Evolutionary conservation across 345 rosid species (phyloP).

Genomic region (Kernera saxatilis): DNA sequence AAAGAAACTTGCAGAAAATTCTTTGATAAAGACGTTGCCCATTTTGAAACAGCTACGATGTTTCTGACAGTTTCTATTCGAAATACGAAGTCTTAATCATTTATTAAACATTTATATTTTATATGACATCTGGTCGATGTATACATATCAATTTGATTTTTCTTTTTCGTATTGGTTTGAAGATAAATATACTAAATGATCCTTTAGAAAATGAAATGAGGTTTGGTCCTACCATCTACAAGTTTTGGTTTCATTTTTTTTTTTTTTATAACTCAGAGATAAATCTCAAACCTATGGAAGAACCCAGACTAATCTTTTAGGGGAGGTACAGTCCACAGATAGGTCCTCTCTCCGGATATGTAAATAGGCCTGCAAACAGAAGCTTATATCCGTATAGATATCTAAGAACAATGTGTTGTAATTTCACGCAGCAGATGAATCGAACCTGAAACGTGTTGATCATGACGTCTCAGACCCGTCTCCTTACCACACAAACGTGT

Average conservation of each 20-base stretch:
- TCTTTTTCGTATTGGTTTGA: neutral
- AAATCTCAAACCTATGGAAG: too few relatives aligned
- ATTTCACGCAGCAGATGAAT: too few relatives aligned
- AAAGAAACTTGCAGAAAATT: neutral
- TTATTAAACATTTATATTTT: neutral
- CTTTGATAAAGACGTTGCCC: neutral
- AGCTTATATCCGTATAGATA: too few relatives aligned
- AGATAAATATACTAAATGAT: neutral
- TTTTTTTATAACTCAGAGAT: too few relatives aligned
- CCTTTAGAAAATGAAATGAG: neutral
- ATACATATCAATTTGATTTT: neutral
- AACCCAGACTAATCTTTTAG: too few relatives aligned
- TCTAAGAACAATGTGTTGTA: too few relatives aligned
- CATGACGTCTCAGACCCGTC: too few relatives aligned
- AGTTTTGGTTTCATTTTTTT: neutral
- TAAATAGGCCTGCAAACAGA: too few relatives aligned
- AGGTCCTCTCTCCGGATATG: too few relatives aligned
- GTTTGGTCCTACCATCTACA: conserved; percentile 22
- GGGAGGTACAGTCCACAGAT: too few relatives aligned
- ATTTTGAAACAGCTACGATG: neutral
- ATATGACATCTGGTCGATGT: conserved; percentile 1
- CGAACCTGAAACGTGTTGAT: too few relatives aligned
- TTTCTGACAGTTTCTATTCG: neutral
- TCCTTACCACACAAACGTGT: too few relatives aligned
- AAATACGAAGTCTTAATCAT: neutral